A percentile compares a stretch with the other conserved stretches of the same genome.
Conservation (phyloP, 2,329 filamentous ascomycete species). For the Raffaelea arxii region DNA sequence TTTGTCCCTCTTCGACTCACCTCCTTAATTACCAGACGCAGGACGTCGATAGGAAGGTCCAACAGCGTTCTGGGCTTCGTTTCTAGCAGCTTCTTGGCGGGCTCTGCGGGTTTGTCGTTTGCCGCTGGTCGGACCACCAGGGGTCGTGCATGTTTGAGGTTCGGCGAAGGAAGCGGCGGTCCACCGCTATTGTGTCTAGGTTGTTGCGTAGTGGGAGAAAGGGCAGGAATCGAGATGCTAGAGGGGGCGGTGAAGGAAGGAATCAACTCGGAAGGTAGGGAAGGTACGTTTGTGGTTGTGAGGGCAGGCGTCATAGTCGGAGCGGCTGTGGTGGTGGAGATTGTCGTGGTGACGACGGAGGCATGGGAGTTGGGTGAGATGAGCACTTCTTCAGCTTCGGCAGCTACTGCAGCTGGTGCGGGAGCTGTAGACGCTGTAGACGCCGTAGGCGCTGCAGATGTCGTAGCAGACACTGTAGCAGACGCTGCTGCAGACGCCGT, state of each 20-base stretch:
- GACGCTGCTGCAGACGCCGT: no score
- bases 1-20: no score
- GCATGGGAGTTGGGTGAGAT: neutral
- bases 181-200: neutral
- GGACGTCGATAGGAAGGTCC: conserved; percentile 67
- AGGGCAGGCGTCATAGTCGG: conserved; percentile 10
- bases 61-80: conserved; percentile 55
- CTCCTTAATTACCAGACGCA: conserved; percentile 73
- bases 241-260: neutral
- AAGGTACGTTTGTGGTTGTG: neutral
- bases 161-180: neutral
- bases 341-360: neutral
- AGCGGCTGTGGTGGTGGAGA: conserved; percentile 2
- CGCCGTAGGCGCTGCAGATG: neutral
- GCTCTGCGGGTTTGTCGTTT: conserved; percentile 50
- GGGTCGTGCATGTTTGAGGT: conserved; percentile 3
- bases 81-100: conserved; percentile 52
- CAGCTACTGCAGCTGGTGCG: neutral
- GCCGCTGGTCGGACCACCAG: conserved; percentile 11
- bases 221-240: no score
- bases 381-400: conserved; percentile 4
- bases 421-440: neutral
- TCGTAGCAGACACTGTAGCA: neutral
- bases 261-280: neutral
- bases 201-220: no score